Base-by-base conservation (phyloP, 345 rosid genomes). In the Pistacia vera region DNA sequence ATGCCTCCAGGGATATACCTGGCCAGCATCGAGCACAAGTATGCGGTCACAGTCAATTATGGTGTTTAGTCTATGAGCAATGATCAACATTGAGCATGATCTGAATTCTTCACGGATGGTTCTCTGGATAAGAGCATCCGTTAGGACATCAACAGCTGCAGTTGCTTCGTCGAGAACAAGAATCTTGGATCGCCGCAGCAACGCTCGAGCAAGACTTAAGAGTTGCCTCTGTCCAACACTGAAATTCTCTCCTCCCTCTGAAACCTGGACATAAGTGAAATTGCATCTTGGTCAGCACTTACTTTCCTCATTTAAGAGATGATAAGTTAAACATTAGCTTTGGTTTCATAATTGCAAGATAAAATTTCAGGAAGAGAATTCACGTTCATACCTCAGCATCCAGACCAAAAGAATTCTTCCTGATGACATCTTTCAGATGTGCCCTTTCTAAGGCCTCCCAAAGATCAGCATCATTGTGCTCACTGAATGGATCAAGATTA, bases 131-230 rank as follows among this genome's bases (percentile, higher is more conserved):
- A 93, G 83, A 80, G 95, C 91, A 80, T 93, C 97, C 2, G 97
- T 96, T 81, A 90, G 84, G 22, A 92, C 98, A 80, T 93, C 98
- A 75, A 96, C 99, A 64, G 97, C 93, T 22, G 97, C 99, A 65
- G 98, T 96, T 76, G 97, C 98, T 85, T 96, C 99, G 68, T 96
- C 98, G 3, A 93, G 98, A 77, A 91, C 96, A 74, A 93, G 97
- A 79, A 96, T 91, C 88, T 96, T 96, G 33, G 97, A 90, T 81
- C 91, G 88, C 62, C 95, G 83, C 73, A 92, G 74, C 83, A 96
- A 79, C 8, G 98, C 98, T 67, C 98, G 92, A 12, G 97, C 93
- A 82, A 96, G 93, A 83, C 99, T 92, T 80, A 93, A 58, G n/a
- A 96, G 80, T 66, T 96, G 98, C 78, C 98, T 87, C 85, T 93